Evolutionary conservation across 768 basidiomycete species (phyloP), one percentile per base, ranked within the genome.

Genomic region (Inosperma sp.): DNA sequence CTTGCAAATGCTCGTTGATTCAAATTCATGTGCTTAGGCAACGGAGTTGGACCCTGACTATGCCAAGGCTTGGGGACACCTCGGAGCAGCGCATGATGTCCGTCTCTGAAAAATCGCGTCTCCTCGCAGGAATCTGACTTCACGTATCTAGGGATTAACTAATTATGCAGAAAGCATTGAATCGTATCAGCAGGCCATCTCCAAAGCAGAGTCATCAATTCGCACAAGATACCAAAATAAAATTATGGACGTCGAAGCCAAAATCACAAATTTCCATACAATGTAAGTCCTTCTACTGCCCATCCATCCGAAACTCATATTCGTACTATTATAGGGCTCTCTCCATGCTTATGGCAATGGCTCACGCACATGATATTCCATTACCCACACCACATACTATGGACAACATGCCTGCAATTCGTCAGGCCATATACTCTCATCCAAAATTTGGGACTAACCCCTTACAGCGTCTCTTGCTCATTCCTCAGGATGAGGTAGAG

Each of bases 61-160:
- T 22, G 43, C 43, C 43, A 45, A 45, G 33, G 43, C 43, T 33
- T 45, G 43, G 43, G 43, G 43, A 45, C 43, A 31, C 30, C 45
- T 48, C 34, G 41, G 43, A 31, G 29, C 29, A 9, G 43, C 30
- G 17, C 30, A 45, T 22, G 13, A 45, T 45, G 43, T 45, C 43
- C 3, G 29, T 45, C 30, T 45, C 42, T 21, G 29, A n/a, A n/a
- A 13, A 10, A 26, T 42, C 25, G 7, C 17, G 25, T 42, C 14
- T n/a, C 43, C 6, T 8, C 33, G 17, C 27, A 21, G 16, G 14
- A 17, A 22, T 22, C 17, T 21, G 8, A n/a, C 19, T 17, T 19
- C 27, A 5, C 14, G 22, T 2, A 26, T 41, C 12, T 36, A 30
- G 33, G 43, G 43, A 27, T 45, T 45, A n/a, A 45, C 43, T 22